A percentile compares a stretch with the other conserved stretches of the same genome.
These are phyloP conservation scores for Nemania bipapillata DNA, from an alignment of 2,329 filamentous ascomycete species.

Conservation along the genomic window DNA sequence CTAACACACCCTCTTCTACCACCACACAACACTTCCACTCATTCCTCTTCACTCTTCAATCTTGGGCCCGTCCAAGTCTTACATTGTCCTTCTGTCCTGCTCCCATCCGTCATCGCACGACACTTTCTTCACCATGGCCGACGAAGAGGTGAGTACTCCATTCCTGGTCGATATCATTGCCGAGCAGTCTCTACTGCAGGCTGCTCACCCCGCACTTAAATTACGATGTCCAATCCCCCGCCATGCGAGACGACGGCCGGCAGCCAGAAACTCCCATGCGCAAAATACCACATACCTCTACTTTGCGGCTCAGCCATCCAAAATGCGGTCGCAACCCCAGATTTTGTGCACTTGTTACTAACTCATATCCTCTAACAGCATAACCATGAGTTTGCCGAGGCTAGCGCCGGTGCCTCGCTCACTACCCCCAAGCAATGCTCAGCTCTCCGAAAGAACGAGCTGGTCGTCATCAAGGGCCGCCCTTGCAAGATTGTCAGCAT, in stretches of 20 bases:
- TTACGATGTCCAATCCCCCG: conserved; percentile 35
- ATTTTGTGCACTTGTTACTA: conserved; percentile 32
- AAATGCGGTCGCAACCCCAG: neutral
- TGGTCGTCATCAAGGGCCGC: conserved; percentile 97
- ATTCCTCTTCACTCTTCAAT: conserved; percentile 39
- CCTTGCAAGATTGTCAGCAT: conserved; percentile 99
- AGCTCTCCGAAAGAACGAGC: conserved; percentile 98
- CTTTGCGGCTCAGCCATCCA: neutral
- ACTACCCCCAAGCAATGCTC: conserved; percentile 99
- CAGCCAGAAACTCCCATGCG: conserved; percentile 15
- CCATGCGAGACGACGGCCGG: conserved; percentile 28
- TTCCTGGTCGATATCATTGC: neutral
- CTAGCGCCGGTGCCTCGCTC: conserved; percentile 92
- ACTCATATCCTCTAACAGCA: conserved; percentile 59
- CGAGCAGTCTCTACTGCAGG: conserved; percentile 10
- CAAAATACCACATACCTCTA: conserved; percentile 14
- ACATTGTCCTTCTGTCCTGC: conserved; percentile 34
- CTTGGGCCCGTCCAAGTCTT: conserved; percentile 44
- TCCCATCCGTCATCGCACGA: conserved; percentile 42
- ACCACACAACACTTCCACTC: conserved; percentile 33
- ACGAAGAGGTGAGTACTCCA: conserved; percentile 62
- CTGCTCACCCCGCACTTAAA: conserved; percentile 42
- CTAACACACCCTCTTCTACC: conserved; percentile 34
- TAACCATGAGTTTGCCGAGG: conserved; percentile 83
- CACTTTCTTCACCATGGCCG: conserved; percentile 67